phyloP scores from a whole-genome alignment of 208 protist genomes.

The Strigomonas galati region DNA sequence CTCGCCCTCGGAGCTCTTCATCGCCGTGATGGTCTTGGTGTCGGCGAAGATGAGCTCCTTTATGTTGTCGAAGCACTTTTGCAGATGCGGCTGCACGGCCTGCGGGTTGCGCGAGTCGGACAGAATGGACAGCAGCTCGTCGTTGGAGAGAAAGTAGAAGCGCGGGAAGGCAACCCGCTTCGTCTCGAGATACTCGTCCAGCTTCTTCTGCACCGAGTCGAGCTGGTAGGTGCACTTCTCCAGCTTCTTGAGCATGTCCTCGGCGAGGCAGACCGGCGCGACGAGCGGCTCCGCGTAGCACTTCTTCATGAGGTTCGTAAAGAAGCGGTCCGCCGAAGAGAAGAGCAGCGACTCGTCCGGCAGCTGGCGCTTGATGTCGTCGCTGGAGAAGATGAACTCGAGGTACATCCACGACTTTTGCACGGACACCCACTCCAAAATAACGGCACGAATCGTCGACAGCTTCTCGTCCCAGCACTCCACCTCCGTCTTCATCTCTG shows the following conservation, averaged over 20 bases:
- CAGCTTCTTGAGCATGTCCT: conserved; percentile 81
- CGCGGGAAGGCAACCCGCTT: conserved; percentile 94
- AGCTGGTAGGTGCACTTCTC: conserved; percentile 83
- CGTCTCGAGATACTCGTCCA: conserved; percentile 96
- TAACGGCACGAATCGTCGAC: conserved; percentile 64
- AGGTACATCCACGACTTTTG: conserved; percentile 97
- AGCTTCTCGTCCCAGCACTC: conserved; percentile 86
- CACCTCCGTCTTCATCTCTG: conserved; percentile 52
- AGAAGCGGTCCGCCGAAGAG: conserved; percentile 83
- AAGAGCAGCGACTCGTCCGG: conserved; percentile 89
- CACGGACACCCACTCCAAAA: conserved; percentile 92
- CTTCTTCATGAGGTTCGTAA: conserved; percentile 82
- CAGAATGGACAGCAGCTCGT: conserved; percentile 97
- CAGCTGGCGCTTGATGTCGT: conserved; percentile 95
- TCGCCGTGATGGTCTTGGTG: conserved; percentile 73
- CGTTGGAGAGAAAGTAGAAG: conserved; percentile 98
- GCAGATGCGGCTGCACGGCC: conserved; percentile 93
- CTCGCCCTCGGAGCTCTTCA: conserved; percentile 90
- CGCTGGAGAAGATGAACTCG: conserved; percentile 96
- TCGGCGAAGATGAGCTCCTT: conserved; percentile 79
- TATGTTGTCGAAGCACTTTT: conserved; percentile 96
- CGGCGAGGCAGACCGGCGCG: conserved; percentile 67
- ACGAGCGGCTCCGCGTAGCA: conserved; percentile 79
- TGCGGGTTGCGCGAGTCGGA: conserved; percentile 94
- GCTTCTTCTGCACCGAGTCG: conserved; percentile 93